These are phyloP conservation scores for Fusarium ambrosium DNA, from an alignment of 2,329 filamentous ascomycete species.

Conservation along the genomic window DNA sequence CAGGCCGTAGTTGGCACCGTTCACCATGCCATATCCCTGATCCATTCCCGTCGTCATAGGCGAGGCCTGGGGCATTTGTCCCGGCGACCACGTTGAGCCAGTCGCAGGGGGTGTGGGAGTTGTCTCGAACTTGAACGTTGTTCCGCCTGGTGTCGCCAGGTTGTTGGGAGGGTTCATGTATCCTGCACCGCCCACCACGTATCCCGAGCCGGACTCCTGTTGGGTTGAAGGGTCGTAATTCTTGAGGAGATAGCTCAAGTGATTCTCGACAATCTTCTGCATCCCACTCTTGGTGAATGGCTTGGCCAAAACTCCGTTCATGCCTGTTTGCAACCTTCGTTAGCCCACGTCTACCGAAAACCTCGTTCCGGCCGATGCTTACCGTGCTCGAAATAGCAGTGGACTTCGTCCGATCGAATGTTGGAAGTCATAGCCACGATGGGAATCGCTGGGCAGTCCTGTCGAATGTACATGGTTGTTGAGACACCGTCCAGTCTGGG, in stretches of 20 bases:
- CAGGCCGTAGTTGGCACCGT: slow-evolving; percentile 57
- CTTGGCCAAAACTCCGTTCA: slow-evolving; percentile 98
- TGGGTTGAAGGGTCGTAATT: slow-evolving; percentile 63
- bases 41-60: slow-evolving; percentile 59
- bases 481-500: slow-evolving; percentile 95
- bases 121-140: slow-evolving; percentile 64
- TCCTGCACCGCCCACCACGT: slow-evolving; percentile 50
- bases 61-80: slow-evolving; percentile 65
- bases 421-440: slow-evolving; percentile 99
- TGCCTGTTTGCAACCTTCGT: slow-evolving; percentile 69
- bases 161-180: slow-evolving; percentile 53
- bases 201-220: slow-evolving; percentile 54
- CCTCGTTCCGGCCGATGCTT: slow-evolving; percentile 53
- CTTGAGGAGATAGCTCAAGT: slow-evolving; percentile 86
- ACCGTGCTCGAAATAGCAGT: slow-evolving; percentile 98
- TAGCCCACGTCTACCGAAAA: slow-evolving; percentile 21
- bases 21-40: slow-evolving; percentile 61
- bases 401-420: slow-evolving; percentile 95
- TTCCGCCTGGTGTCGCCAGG: slow-evolving; percentile 40
- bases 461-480: slow-evolving; percentile 91
- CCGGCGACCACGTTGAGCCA: slow-evolving; percentile 65
- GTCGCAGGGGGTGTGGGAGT: slow-evolving; percentile 67
- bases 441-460: slow-evolving; percentile 84
- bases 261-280: slow-evolving; percentile 87
- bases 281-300: slow-evolving; percentile 94